These are phyloP conservation scores for Exophiala alcalophila DNA, from an alignment of 2,329 filamentous ascomycete species.

Conservation along the genomic window DNA sequence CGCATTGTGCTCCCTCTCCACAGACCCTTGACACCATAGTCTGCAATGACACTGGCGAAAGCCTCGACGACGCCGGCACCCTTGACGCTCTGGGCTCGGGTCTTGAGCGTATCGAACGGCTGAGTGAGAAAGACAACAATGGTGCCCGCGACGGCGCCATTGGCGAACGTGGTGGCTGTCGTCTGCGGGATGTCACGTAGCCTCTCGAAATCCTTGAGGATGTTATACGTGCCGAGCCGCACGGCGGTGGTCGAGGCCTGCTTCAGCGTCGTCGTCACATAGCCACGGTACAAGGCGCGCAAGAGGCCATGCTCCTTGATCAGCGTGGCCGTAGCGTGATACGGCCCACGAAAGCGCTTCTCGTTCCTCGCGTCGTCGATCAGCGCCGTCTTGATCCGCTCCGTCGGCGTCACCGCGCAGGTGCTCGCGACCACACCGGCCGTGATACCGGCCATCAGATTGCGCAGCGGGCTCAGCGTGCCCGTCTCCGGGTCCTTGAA, in stretches of 20 bases:
- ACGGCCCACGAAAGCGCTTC: conserved; percentile 49
- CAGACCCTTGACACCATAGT: conserved; percentile 59
- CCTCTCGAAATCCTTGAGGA: conserved; percentile 59
- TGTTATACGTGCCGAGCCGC: conserved; percentile 62
- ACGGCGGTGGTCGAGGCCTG: conserved; percentile 62
- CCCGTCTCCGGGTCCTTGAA: conserved; percentile 57
- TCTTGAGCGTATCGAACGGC: conserved; percentile 46
- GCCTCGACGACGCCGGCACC: conserved; percentile 59
- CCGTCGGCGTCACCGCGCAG: conserved; percentile 65
- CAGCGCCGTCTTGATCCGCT: conserved; percentile 66
- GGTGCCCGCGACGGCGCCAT: conserved; percentile 59
- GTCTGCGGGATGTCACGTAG: conserved; percentile 48
- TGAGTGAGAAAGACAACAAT: conserved; percentile 45
- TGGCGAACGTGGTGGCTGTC: conserved; percentile 57
- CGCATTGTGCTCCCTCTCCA: conserved; percentile 70
- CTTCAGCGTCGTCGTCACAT: conserved; percentile 60
- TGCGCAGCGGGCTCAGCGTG: conserved; percentile 53
- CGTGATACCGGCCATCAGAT: conserved; percentile 62
- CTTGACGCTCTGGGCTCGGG: conserved; percentile 48
- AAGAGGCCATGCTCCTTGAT: conserved; percentile 53
- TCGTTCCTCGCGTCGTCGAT: conserved; percentile 57
- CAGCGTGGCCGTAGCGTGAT: conserved; percentile 52
- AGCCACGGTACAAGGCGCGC: conserved; percentile 55
- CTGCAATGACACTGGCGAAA: conserved; percentile 51
- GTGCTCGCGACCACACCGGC: conserved; percentile 61